phyloP scores from a whole-genome alignment of 129 eudicot species.

The Apium graveolens region DNA sequence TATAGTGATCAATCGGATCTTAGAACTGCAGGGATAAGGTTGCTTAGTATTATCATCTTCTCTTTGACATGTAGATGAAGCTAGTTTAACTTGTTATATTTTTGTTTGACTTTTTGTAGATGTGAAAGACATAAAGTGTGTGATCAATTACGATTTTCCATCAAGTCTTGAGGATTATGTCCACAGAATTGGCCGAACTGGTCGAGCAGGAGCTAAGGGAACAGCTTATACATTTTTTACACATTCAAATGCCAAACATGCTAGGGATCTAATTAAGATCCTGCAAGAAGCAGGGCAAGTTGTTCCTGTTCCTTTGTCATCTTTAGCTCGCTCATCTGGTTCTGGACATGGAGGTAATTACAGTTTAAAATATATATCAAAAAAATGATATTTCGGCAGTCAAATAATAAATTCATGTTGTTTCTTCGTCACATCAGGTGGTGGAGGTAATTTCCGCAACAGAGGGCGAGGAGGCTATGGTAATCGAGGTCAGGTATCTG shows the following conservation, averaged over 20 bases:
- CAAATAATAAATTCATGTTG: neutral
- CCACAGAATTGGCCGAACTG: conserved; percentile 98
- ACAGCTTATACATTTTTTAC: conserved; percentile 90
- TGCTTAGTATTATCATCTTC: conserved; percentile 30
- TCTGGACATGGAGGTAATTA: conserved; percentile 42
- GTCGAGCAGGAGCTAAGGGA: conserved; percentile 98
- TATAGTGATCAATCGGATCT: conserved; percentile 45
- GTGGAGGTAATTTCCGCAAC: conserved; percentile 72
- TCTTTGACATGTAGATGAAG: neutral
- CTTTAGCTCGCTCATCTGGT: conserved; percentile 52
- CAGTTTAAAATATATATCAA: neutral
- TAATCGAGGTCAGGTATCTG: conserved; percentile 47
- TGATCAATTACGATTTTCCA: conserved; percentile 91
- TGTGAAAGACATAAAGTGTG: conserved; percentile 99
- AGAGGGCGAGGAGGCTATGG: conserved; percentile 92
- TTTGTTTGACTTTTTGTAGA: conserved; percentile 39
- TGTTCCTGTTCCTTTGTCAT: conserved; percentile 60
- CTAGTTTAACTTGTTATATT: conserved; percentile 11
- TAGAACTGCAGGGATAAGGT: conserved; percentile 95
- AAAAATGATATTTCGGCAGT: neutral
- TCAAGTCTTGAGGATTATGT: conserved; percentile 91
- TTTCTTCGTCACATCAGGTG: conserved; percentile 23
- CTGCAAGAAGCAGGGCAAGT: conserved; percentile 92
- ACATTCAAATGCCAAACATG: conserved; percentile 63
- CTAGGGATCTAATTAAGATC: conserved; percentile 81